Conservation (phyloP, 345 rosid genomes). For the Heritiera littoralis region DNA sequence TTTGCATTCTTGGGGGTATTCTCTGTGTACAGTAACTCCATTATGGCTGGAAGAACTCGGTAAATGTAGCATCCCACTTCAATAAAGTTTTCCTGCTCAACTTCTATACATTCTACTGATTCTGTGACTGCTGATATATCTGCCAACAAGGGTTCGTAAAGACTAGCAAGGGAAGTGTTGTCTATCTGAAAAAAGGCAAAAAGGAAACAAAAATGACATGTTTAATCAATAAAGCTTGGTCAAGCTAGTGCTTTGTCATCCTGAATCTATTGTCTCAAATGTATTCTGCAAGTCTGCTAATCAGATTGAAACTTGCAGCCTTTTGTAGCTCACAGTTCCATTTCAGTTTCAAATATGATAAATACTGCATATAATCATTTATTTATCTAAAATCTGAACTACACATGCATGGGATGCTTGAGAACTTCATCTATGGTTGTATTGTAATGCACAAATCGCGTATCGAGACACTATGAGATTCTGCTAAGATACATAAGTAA, state of each 20-base stretch:
- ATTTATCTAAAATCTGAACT: too few species aligned
- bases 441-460: too few species aligned
- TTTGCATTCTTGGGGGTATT: conserved; percentile 36
- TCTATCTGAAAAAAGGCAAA: conserved; percentile 36
- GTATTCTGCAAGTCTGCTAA: background rate
- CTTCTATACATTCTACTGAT: conserved; percentile 38
- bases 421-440: too few species aligned
- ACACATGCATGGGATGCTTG: too few species aligned
- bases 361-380: background rate
- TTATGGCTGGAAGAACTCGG: conserved; percentile 56
- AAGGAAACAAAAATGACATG: background rate
- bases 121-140: conserved; percentile 56
- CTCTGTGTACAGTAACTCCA: conserved; percentile 66
- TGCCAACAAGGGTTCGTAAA: conserved; percentile 43
- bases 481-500: too few species aligned
- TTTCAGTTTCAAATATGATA: background rate
- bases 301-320: background rate
- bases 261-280: background rate
- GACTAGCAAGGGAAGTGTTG: conserved; percentile 32
- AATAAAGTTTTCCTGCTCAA: conserved; percentile 46
- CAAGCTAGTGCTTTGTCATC: too few species aligned
- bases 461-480: too few species aligned
- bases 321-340: background rate
- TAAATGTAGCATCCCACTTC: conserved; percentile 66
- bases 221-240: background rate